These are phyloP conservation scores for Chamaenerion angustifolium DNA, from an alignment of 345 rosid species.

Conservation along the genomic window DNA sequence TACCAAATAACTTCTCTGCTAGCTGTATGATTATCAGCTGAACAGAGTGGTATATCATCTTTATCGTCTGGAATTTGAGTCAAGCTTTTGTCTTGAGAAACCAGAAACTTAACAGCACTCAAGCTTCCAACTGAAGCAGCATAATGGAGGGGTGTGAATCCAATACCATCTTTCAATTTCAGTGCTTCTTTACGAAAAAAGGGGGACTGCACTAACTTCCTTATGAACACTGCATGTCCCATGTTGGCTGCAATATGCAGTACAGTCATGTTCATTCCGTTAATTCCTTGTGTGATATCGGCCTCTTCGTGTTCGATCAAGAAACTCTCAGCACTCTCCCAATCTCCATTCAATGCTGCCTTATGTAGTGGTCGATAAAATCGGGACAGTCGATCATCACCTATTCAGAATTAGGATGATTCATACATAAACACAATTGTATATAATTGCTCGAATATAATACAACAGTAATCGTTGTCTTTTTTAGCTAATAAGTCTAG, in stretches of 20 bases:
- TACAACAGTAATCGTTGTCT: no score
- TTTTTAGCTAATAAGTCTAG: no score
- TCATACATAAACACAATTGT: no score
- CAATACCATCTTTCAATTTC: fast-evolving
- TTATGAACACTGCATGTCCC: slow-evolving; percentile 1
- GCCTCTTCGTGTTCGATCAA: neutral
- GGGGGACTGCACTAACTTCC: neutral
- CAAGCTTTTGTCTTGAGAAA: neutral
- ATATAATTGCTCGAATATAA: no score
- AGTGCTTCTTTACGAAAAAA: neutral
- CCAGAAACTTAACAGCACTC: neutral
- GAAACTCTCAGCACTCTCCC: no score
- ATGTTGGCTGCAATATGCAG: slow-evolving; percentile 5
- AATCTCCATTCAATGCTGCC: no score
- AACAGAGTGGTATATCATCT: neutral
- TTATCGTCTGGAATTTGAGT: neutral
- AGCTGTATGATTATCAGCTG: neutral
- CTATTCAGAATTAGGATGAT: no score
- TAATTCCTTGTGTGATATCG: neutral
- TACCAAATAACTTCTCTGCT: neutral
- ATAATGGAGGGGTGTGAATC: slow-evolving; percentile 6
- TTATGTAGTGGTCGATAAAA: no score
- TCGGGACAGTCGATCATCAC: no score
- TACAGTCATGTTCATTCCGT: neutral
- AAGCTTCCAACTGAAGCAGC: slow-evolving; percentile 9